Base-by-base conservation (phyloP, 257 asterid genomes). In the Solanum tarijense region DNA sequence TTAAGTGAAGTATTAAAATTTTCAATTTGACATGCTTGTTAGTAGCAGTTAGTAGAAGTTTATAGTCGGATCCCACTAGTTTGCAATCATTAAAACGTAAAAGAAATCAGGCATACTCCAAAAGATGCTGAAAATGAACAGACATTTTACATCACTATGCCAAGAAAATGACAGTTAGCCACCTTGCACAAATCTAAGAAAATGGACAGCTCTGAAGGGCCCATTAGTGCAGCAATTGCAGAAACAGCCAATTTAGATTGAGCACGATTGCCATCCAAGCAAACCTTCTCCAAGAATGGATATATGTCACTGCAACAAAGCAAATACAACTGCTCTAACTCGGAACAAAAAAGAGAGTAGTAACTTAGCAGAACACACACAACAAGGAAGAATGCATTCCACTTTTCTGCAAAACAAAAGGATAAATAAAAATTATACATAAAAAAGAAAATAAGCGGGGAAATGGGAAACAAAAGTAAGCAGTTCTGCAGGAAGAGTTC, bases 191-290 rank as follows among this genome's bases (percentile, higher is more conserved):
- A 94, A 87, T 93, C 85, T 21, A 92, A 81, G 89, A 90, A 91
- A 72, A 90, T 48, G 88, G 83, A 86, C 89, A 93, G 93, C 90
- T 93, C 92, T 34, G 93, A 86, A 86, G 94, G 75, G 69, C 88
- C 92, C 90, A 92, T 90, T 88, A 94, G 92, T 71, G 95, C 91
- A 90, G 94, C 92, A 88, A 95, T 91, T 87, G 94, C 98, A 87
- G 96, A 92, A 75, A 94, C 92, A 87, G 96, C 96, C 90, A 96
- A 93, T 90, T 95, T 96, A 87, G 98, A 89, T 90, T 95, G 93
- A 38, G 87, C 86, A 38, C 96, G 98, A 41, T 94, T 94, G 88
- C 98, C 99, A 89, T 92, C 94, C 89, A 96, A 55, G 89, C 98
- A 95, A 74, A 94, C 74, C 91, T 90, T 92, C 95, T 94, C 96